phyloP scores from a whole-genome alignment of 192 early-diverging fungal genomes.

The Geranomyces michiganensis region DNA sequence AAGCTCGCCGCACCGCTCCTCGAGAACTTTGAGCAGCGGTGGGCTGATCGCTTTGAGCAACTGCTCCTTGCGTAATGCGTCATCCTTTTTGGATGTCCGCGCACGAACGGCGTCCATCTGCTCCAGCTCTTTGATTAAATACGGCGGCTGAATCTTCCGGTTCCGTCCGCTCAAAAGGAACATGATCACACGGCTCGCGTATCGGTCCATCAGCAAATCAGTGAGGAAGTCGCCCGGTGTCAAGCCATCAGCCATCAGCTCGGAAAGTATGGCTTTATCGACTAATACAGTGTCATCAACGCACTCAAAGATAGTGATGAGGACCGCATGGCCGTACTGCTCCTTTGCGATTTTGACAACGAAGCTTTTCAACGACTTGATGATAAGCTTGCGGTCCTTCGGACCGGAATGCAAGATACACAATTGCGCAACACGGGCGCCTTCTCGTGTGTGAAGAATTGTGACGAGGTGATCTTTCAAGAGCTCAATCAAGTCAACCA shows the following conservation, averaged over 20 bases:
- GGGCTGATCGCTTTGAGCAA: constrained; percentile 67
- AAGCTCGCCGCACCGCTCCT: constrained; percentile 55
- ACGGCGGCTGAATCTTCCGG: constrained; percentile 70
- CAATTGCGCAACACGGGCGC: constrained; percentile 82
- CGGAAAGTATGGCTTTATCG: constrained; percentile 70
- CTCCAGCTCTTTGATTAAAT: constrained; percentile 70
- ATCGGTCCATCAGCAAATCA: constrained; percentile 73
- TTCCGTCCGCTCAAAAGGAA: constrained; percentile 80
- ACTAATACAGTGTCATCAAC: constrained; percentile 92
- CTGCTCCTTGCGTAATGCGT: constrained; percentile 64
- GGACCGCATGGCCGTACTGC: constrained; percentile 86
- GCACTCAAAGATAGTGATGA: constrained; percentile 81
- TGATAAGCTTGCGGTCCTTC: constrained; percentile 90
- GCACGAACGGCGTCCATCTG: constrained; percentile 69
- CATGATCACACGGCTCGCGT: constrained; percentile 77
- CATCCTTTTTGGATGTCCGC: constrained; percentile 83
- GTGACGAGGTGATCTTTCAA: constrained; percentile 83
- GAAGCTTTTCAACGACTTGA: constrained; percentile 83
- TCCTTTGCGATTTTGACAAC: constrained; percentile 80
- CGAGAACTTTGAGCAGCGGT: constrained; percentile 61
- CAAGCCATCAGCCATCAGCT: constrained; percentile 46
- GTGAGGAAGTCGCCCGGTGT: constrained; percentile 38
- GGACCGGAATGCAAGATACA: constrained; percentile 76
- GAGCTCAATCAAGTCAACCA: constrained; percentile 68
- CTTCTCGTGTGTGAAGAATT: constrained; percentile 92